Evolutionary conservation across 2,329 filamentous ascomycete species (phyloP).

Genomic region (Arthrobotrys sinensis): DNA sequence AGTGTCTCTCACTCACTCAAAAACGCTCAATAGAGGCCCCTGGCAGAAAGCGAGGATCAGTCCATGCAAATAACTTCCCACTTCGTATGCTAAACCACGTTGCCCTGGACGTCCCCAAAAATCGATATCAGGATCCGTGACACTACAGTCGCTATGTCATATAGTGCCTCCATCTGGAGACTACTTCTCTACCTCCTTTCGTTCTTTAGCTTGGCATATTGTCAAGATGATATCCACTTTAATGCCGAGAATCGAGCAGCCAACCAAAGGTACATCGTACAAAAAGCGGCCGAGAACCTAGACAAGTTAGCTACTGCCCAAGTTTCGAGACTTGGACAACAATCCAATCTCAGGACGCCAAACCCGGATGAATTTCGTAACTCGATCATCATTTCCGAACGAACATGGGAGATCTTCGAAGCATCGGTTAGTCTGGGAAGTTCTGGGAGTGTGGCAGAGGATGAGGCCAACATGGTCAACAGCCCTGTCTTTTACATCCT

Average conservation of each 20-base stretch:
- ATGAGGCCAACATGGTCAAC: not conserved
- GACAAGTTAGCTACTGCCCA: not conserved
- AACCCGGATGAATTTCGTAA: not conserved
- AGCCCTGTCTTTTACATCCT: not conserved
- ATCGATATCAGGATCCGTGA: too few species aligned
- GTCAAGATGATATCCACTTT: too few species aligned
- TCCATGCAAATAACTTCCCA: too few species aligned
- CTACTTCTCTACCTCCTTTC: too few species aligned
- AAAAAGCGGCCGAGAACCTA: not conserved
- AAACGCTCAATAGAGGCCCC: too few species aligned
- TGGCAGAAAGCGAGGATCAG: too few species aligned
- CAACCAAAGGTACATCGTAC: slow-evolving; percentile 1
- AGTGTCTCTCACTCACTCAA: too few species aligned
- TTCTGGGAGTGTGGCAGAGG: not conserved
- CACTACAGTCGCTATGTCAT: too few species aligned
- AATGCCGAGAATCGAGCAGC: not conserved
- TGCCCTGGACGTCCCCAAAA: too few species aligned
- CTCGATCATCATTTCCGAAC: not conserved
- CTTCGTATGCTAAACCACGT: too few species aligned
- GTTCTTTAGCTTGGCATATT: too few species aligned
- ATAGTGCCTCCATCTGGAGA: too few species aligned
- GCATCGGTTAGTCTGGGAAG: not conserved
- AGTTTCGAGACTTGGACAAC: not conserved
- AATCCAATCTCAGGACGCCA: not conserved
- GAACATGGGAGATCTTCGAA: slow-evolving; percentile 24